Conservation (phyloP, 2,329 filamentous ascomycete species). For the Arthrocladium fulminans region DNA sequence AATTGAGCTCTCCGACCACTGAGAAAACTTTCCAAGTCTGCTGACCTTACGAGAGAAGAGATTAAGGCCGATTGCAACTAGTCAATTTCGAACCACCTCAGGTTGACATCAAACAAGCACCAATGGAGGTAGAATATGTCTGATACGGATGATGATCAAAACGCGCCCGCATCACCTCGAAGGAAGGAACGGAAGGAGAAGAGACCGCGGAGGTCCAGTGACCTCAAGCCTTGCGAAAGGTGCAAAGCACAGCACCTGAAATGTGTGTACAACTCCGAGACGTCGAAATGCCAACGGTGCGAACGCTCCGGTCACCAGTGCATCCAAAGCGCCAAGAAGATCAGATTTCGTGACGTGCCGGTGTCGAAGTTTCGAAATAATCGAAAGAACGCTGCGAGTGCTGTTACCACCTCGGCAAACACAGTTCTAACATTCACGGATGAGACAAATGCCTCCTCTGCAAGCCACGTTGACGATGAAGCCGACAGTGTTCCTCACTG, state of each 20-base stretch:
- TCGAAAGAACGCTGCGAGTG: neutral
- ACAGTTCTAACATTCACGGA: neutral
- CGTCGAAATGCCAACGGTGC: slow-evolving; percentile 1
- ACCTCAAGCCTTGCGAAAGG: slow-evolving; percentile 6
- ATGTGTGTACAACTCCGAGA: slow-evolving; percentile 1
- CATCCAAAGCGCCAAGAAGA: slow-evolving; percentile 1
- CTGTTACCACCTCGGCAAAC: neutral
- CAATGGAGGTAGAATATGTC: slow-evolving; percentile 3
- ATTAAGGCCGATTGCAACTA: too few relatives aligned
- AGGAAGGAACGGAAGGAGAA: neutral
- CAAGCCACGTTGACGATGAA: neutral
- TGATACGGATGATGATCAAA: neutral
- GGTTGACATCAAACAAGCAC: too few relatives aligned
- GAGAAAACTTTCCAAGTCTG: neutral
- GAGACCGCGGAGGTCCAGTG: neutral
- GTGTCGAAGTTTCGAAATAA: slow-evolving; percentile 2
- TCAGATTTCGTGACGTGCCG: slow-evolving; percentile 9
- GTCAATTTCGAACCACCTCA: too few relatives aligned
- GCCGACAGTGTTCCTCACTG: neutral
- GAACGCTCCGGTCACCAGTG: neutral
- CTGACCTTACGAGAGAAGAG: neutral
- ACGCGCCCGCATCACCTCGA: neutral
- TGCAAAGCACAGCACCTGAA: slow-evolving; percentile 5
- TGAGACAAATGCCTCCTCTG: neutral
- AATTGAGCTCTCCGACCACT: neutral